phyloP scores from a whole-genome alignment of 2,329 filamentous ascomycete genomes.

The Claviceps quebecensis region DNA sequence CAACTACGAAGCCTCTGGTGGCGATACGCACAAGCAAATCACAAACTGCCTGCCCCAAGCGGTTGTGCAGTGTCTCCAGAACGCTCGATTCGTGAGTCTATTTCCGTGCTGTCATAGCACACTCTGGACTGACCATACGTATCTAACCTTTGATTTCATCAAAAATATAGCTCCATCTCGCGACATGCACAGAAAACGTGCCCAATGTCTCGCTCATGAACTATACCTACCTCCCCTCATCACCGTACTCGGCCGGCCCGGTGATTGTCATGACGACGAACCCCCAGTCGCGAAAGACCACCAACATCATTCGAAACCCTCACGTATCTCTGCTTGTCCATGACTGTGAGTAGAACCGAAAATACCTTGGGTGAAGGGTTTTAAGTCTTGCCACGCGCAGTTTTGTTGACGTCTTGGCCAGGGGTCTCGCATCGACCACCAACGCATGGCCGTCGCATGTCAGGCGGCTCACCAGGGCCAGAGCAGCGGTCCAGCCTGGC shows the following conservation, averaged over 20 bases:
- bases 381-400: not conserved
- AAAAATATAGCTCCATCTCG: conserved; percentile 66
- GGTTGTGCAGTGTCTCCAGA: conserved; percentile 82
- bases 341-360: conserved; percentile 47
- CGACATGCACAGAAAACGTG: conserved; percentile 69
- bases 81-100: conserved; percentile 72
- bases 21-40: conserved; percentile 55
- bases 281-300: conserved; percentile 61
- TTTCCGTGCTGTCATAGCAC: not conserved
- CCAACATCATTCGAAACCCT: conserved; percentile 71
- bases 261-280: conserved; percentile 93
- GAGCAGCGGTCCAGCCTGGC: conserved; percentile 63
- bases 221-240: conserved; percentile 86
- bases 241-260: conserved; percentile 53
- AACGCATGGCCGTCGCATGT: conserved; percentile 46
- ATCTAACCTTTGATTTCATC: not conserved
- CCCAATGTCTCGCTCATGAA: conserved; percentile 97
- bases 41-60: conserved; percentile 63
- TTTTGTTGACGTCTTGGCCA: conserved; percentile 10
- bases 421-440: conserved; percentile 86
- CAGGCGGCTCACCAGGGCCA: conserved; percentile 48
- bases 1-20: conserved; percentile 61
- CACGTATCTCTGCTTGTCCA: conserved; percentile 90
- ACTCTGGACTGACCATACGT: not conserved
- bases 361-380: not conserved